A percentile compares a stretch with the other conserved stretches of the same genome.
These are phyloP conservation scores for Cladophialophora psammophila DNA, from an alignment of 2,329 filamentous ascomycete genomes.

Conservation along the genomic window DNA sequence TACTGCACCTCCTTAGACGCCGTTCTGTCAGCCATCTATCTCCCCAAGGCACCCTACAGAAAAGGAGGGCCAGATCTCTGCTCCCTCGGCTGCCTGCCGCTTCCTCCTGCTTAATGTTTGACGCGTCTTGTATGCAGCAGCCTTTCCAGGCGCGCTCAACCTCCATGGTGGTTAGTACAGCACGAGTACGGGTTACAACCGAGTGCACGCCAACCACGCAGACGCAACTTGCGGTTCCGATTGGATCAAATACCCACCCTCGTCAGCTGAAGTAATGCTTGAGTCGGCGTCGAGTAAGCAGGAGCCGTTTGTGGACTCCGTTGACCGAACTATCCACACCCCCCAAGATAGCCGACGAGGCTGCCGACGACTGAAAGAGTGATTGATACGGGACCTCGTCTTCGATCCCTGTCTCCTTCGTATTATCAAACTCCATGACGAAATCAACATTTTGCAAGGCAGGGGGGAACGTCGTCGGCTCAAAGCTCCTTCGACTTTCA, in stretches of 20 bases:
- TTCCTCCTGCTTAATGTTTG: neutral
- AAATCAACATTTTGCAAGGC: neutral
- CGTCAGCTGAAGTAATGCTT: slow-evolving; percentile 28
- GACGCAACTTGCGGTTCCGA: neutral
- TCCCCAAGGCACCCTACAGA: neutral
- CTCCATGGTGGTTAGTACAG: neutral
- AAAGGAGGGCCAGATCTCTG: neutral
- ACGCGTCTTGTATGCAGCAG: neutral
- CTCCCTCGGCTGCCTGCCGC: neutral
- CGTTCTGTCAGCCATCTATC: neutral
- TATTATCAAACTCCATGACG: neutral
- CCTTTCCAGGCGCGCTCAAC: neutral
- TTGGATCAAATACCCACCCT: slow-evolving; percentile 4
- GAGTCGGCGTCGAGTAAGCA: slow-evolving; percentile 4
- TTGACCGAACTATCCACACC: neutral
- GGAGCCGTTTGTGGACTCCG: neutral
- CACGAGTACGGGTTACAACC: neutral
- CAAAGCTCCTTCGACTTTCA: neutral
- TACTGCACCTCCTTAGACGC: neutral
- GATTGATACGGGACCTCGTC: neutral
- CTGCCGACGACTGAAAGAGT: neutral
- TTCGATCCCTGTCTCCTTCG: neutral
- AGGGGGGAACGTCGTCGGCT: neutral
- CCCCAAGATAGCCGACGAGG: slow-evolving; percentile 12
- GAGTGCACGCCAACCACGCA: neutral